These are phyloP conservation scores for Aegilops speltoides DNA, from an alignment of 176 grass and related monocot species.

Conservation along the genomic window DNA sequence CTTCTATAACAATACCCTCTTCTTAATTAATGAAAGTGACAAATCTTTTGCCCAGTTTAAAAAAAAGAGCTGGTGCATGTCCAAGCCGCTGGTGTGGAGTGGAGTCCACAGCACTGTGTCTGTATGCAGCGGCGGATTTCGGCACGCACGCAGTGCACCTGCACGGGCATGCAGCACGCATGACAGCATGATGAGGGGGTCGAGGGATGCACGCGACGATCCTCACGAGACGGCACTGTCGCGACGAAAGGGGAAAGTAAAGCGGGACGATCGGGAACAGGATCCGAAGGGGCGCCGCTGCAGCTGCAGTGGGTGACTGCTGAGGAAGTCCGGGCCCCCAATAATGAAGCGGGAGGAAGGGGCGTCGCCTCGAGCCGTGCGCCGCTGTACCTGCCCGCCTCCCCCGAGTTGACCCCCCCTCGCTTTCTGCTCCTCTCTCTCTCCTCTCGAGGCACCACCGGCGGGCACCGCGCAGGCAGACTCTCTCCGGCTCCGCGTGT, in stretches of 20 bases:
- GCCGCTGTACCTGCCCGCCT: conserved; percentile 35
- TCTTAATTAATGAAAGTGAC: no score
- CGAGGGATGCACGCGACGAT: not conserved
- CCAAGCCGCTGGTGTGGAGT: no score
- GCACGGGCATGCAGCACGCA: not conserved
- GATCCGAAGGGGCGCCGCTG: conserved; percentile 43
- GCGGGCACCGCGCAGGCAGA: not conserved
- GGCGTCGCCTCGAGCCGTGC: conserved; percentile 52
- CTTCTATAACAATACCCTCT: no score
- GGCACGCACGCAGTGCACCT: no score
- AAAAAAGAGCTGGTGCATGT: no score
- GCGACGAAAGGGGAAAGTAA: not conserved
- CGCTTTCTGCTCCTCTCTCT: not conserved
- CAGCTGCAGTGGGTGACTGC: not conserved
- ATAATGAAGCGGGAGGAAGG: conserved; percentile 31
- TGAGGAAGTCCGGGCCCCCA: conserved; percentile 39
- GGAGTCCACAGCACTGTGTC: no score
- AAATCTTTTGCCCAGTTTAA: no score
- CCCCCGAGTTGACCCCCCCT: conserved; percentile 28
- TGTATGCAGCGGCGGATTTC: no score
- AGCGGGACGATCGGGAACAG: conserved; percentile 18
- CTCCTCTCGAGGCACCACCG: not conserved
- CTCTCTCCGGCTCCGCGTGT: not conserved
- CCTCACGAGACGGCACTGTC: not conserved
- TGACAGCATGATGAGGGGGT: not conserved